These are phyloP conservation scores for Macadamia tetraphylla DNA, from an alignment of 164 flowering plant genomes.

Conservation along the genomic window DNA sequence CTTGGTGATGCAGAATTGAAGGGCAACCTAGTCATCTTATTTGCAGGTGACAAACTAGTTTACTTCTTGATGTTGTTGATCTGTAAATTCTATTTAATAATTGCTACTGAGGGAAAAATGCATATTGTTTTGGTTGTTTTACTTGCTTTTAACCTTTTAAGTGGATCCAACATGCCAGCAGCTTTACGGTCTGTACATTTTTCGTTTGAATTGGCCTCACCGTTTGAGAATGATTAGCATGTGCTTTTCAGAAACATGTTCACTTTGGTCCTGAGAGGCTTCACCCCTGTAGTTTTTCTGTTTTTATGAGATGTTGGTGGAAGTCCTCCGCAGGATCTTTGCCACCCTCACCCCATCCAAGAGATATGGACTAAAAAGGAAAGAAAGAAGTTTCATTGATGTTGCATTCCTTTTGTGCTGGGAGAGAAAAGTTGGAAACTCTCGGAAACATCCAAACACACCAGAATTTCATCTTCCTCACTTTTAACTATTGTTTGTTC, in stretches of 20 bases:
- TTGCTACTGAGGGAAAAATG: not conserved
- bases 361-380: too few species aligned
- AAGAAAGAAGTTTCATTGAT: too few species aligned
- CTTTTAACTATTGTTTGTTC: too few species aligned
- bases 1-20: constrained; percentile 43
- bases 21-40: constrained; percentile 53
- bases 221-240: not conserved
- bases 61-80: not conserved
- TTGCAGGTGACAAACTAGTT: constrained; percentile 53
- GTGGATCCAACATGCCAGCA: not conserved
- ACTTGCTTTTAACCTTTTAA: not conserved
- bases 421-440: too few species aligned
- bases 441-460: too few species aligned
- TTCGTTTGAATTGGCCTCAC: not conserved
- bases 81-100: not conserved
- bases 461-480: too few species aligned
- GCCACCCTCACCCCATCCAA: too few species aligned
- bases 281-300: not conserved
- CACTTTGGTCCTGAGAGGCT: not conserved
- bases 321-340: too few species aligned
- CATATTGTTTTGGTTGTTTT: not conserved
- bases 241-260: not conserved
- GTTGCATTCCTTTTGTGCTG: too few species aligned
- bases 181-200: not conserved
- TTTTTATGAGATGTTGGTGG: not conserved